Evolutionary conservation across 805 yeast species (phyloP).

Genomic region (Candida oleophila): DNA sequence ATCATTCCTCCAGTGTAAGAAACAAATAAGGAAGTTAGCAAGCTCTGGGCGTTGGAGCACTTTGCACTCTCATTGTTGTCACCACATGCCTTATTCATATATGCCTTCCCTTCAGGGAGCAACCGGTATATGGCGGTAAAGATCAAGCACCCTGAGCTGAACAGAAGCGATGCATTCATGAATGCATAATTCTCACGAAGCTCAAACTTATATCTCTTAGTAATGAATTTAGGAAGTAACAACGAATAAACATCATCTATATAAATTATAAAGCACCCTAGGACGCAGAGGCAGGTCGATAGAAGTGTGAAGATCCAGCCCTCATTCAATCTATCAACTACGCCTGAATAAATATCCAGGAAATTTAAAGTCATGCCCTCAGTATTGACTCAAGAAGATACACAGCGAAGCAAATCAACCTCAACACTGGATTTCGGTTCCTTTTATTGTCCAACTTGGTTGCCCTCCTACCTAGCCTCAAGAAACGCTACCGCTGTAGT

Average conservation of each 20-base stretch:
- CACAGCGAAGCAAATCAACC: no score
- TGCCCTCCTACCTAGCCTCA: not conserved
- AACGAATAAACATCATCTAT: slow-evolving; percentile 52
- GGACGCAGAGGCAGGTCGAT: slow-evolving; percentile 67
- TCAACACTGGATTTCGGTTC: no score
- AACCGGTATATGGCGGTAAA: slow-evolving; percentile 77
- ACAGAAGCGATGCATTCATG: slow-evolving; percentile 69
- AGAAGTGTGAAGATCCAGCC: slow-evolving; percentile 68
- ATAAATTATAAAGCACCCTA: slow-evolving; percentile 69
- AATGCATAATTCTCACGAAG: slow-evolving; percentile 61
- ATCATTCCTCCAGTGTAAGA: slow-evolving; percentile 59
- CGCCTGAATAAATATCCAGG: not conserved
- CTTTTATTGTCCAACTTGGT: not conserved
- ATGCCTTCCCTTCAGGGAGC: slow-evolving; percentile 63
- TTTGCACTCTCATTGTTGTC: slow-evolving; percentile 2
- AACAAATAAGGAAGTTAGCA: slow-evolving; percentile 41
- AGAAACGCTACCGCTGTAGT: not conserved
- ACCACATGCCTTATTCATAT: slow-evolving; percentile 34
- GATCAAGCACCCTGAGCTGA: slow-evolving; percentile 79
- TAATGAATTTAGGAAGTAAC: slow-evolving; percentile 40
- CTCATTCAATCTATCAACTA: slow-evolving; percentile 23
- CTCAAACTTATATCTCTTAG: slow-evolving; percentile 44
- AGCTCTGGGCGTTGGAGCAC: slow-evolving; percentile 7
- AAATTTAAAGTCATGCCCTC: not conserved
- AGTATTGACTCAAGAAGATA: not conserved